phyloP scores from a whole-genome alignment of 106 monocot species.

The Dioscorea dumetorum region DNA sequence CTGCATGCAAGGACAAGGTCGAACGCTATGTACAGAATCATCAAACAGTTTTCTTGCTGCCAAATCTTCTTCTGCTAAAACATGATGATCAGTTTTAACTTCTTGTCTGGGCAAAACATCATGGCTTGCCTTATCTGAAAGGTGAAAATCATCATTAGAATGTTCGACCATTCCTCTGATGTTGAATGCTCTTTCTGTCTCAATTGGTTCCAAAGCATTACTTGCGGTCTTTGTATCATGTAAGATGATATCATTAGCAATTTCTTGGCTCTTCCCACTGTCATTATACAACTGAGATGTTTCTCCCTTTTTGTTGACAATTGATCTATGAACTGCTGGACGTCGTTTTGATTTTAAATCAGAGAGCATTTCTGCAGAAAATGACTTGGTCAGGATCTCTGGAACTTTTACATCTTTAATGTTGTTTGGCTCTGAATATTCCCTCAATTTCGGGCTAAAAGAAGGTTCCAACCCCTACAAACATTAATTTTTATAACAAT shows the following conservation, averaged over 20 bases:
- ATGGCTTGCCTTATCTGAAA: not conserved
- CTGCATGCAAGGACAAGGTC: not conserved
- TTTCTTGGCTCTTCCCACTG: no score
- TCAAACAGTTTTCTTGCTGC: not conserved
- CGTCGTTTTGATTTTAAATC: slow-evolving; percentile 12
- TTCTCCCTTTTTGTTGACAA: slow-evolving; percentile 17
- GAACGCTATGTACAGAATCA: no score
- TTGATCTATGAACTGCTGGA: not conserved
- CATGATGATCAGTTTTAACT: not conserved
- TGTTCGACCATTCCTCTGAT: not conserved
- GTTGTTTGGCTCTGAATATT: slow-evolving; percentile 12
- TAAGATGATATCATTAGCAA: not conserved
- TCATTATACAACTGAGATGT: slow-evolving; percentile 3
- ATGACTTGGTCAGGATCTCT: slow-evolving; percentile 39
- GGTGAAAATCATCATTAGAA: not conserved
- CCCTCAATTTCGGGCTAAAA: slow-evolving; percentile 4
- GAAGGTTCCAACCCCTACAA: slow-evolving; percentile 17
- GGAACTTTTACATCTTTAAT: slow-evolving; percentile 4
- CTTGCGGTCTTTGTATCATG: no score
- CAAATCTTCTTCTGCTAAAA: not conserved
- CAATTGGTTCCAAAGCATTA: no score
- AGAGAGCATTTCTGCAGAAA: slow-evolving; percentile 40
- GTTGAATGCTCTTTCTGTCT: not conserved
- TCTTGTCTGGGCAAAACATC: not conserved
- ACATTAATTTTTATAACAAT: not conserved